phyloP scores from a whole-genome alignment of 2,329 filamentous ascomycete species.

The Cercospora zeina region DNA sequence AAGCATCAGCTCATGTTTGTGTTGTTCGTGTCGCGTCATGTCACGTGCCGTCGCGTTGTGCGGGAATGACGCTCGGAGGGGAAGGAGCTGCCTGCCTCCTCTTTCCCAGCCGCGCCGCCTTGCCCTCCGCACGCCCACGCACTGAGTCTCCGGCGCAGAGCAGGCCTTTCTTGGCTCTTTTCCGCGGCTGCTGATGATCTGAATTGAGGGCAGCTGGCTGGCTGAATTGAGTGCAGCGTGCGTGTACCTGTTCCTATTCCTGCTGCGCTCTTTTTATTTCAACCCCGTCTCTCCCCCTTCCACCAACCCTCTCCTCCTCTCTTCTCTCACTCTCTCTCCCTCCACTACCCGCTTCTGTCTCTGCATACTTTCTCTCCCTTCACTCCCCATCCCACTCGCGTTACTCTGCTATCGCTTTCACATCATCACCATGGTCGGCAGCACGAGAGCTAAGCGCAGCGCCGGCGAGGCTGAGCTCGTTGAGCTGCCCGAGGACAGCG shows the following conservation, averaged over 20 bases:
- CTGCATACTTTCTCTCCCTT: neutral
- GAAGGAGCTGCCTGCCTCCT: neutral
- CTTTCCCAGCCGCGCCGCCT: neutral
- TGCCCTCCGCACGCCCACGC: neutral
- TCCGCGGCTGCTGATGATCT: too few relatives aligned
- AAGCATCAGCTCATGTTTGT: too few relatives aligned
- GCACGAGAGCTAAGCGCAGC: slow-evolving; percentile 17
- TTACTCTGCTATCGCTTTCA: neutral
- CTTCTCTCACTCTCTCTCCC: neutral
- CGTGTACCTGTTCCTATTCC: neutral
- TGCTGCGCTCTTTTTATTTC: neutral
- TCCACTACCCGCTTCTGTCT: neutral
- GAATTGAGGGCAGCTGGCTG: neutral
- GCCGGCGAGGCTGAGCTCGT: slow-evolving; percentile 46
- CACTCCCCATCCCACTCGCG: neutral
- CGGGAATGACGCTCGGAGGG: neutral
- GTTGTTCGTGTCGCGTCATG: neutral
- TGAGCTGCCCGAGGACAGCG: slow-evolving; percentile 44
- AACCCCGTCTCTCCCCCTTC: neutral
- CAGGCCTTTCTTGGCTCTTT: neutral
- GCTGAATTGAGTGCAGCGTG: neutral
- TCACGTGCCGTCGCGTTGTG: slow-evolving; percentile 8
- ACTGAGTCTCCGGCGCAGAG: neutral
- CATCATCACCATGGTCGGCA: slow-evolving; percentile 11
- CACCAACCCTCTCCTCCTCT: neutral